A percentile compares a stretch with the other conserved stretches of the same genome.
phyloP scores from a whole-genome alignment of 2,329 filamentous ascomycete genomes.

The Microsporum ferrugineum region DNA sequence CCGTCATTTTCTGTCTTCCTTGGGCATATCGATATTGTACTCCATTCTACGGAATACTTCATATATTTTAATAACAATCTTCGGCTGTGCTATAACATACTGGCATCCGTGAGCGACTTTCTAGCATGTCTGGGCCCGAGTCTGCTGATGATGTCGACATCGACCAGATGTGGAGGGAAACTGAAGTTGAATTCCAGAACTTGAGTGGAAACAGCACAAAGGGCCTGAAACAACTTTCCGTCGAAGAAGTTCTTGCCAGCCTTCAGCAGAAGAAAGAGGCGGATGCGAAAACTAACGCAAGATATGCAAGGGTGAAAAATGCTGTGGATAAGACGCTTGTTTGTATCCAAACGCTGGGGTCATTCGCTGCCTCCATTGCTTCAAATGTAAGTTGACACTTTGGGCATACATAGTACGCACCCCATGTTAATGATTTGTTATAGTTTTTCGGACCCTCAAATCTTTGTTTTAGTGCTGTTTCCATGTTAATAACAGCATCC shows the following conservation, averaged over 20 bases:
- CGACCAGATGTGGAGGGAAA: constrained; percentile 13
- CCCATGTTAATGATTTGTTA: neutral
- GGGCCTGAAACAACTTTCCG: constrained; percentile 12
- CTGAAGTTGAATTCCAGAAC: constrained; percentile 13
- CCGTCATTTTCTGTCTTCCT: neutral
- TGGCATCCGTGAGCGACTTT: neutral
- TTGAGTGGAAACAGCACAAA: constrained; percentile 15
- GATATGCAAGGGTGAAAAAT: constrained; percentile 17
- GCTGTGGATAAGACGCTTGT: constrained; percentile 18
- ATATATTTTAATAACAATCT: no score
- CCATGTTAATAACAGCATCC: constrained; percentile 19
- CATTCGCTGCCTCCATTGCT: constrained; percentile 18
- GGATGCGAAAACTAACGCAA: constrained; percentile 17
- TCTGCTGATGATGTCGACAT: constrained; percentile 9
- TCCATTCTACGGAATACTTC: neutral
- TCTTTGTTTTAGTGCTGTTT: constrained; percentile 24
- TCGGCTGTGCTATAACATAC: neutral
- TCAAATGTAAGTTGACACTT: constrained; percentile 17
- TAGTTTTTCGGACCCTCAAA: constrained; percentile 21
- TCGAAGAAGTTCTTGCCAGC: constrained; percentile 18
- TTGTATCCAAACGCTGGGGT: constrained; percentile 18
- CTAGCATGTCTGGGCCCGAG: constrained; percentile 6
- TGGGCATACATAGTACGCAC: no score
- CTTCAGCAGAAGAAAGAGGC: constrained; percentile 17
- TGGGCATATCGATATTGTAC: neutral